Conservation (phyloP, 257 asterid species). For the Solanum peruvianum region DNA sequence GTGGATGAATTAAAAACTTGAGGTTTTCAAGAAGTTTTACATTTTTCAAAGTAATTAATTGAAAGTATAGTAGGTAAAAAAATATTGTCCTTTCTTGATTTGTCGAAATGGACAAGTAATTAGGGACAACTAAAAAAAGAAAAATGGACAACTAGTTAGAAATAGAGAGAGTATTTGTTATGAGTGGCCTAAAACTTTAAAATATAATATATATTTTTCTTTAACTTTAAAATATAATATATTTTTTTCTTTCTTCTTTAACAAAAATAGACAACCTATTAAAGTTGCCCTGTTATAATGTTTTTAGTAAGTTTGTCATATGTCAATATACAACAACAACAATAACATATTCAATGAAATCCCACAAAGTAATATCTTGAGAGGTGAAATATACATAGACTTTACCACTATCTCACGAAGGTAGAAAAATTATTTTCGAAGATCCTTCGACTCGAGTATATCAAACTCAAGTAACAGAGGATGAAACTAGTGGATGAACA, state of each 20-base stretch:
- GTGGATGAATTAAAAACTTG: too few species aligned
- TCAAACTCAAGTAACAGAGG: background rate
- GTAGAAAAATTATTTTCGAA: fast-evolving
- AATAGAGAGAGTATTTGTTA: too few species aligned
- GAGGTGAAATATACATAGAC: background rate
- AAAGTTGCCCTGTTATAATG: background rate
- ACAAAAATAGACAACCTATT: background rate
- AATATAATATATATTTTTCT: background rate
- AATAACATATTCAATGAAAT: too few species aligned
- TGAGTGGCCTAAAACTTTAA: background rate
- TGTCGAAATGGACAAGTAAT: too few species aligned
- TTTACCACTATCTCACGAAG: background rate
- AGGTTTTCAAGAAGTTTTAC: too few species aligned
- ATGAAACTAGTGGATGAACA: background rate
- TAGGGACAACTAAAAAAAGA: too few species aligned
- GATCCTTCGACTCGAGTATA: background rate
- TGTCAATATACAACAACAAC: background rate
- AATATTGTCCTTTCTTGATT: too few species aligned
- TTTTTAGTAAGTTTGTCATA: background rate
- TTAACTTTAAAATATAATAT: background rate
- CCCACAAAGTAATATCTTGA: background rate
- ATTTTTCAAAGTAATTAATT: too few species aligned
- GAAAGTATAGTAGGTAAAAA: too few species aligned
- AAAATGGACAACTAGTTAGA: too few species aligned
- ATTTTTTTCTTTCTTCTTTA: background rate